These are phyloP conservation scores for Ampelomyces quisqualis DNA, from an alignment of 2,329 filamentous ascomycete genomes.

Conservation along the genomic window DNA sequence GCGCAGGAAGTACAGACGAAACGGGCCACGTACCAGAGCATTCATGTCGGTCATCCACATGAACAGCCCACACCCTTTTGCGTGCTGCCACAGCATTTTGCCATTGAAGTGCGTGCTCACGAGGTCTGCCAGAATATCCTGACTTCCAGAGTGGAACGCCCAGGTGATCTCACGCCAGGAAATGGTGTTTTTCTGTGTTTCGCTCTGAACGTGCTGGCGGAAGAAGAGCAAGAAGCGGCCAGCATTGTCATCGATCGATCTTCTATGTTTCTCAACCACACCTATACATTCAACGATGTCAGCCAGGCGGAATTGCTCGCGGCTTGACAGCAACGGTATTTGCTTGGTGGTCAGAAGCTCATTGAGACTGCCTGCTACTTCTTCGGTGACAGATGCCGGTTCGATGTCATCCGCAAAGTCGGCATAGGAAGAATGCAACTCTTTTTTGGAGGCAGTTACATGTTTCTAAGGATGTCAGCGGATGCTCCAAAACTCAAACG, in stretches of 20 bases:
- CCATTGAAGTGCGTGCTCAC: constrained; percentile 77
- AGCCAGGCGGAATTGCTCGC: constrained; percentile 81
- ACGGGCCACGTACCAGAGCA: constrained; percentile 64
- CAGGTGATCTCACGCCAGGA: constrained; percentile 76
- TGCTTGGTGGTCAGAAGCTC: constrained; percentile 73
- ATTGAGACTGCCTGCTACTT: constrained; percentile 67
- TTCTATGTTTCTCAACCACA: constrained; percentile 79
- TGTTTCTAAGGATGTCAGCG: constrained; percentile 29
- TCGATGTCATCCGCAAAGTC: constrained; percentile 58
- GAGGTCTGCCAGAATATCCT: constrained; percentile 86
- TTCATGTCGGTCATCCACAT: constrained; percentile 85
- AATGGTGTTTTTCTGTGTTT: constrained; percentile 63
- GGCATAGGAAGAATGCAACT: constrained; percentile 54
- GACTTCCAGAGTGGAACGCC: constrained; percentile 80
- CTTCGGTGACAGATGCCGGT: constrained; percentile 68
- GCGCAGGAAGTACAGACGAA: not conserved
- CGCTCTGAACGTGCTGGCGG: constrained; percentile 72
- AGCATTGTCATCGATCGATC: constrained; percentile 88
- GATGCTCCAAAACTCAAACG: too few relatives aligned
- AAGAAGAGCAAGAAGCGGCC: constrained; percentile 87
- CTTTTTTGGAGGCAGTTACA: constrained; percentile 49
- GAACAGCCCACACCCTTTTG: constrained; percentile 83
- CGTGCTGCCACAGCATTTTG: constrained; percentile 79
- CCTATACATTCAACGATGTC: constrained; percentile 84
- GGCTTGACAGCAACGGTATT: constrained; percentile 77